Base-by-base conservation (phyloP, 2,329 filamentous ascomycete species). In the Dothistroma septosporum region DNA sequence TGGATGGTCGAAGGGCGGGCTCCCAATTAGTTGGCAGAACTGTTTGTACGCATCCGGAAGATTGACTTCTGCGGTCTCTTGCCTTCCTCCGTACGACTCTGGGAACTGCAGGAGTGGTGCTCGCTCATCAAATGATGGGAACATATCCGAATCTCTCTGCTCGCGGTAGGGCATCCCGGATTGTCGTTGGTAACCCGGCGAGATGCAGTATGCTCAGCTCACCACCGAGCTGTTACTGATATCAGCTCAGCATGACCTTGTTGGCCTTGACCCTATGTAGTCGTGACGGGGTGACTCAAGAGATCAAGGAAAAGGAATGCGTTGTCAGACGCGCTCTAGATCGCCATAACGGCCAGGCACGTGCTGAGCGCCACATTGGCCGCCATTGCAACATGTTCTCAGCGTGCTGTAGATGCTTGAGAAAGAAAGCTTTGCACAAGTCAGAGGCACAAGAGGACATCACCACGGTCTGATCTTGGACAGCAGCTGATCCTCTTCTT, bases 21-120 rank as follows among this genome's bases (percentile, higher is more conserved):
- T 69, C 28, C 75, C 75, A 9, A 75, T 65, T n/a, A 77, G 67
- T 10, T 68, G 61, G 64, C 75, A 76, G 65, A 76, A 77, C 55
- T 77, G 74, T 28, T 67, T 62, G 61, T 77, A 74, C 12, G 63
- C 59, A 60, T 64, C 59, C 19, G 63, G 55, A 4, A 66, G 48
- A n/a, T 50, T 37, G 14, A 53, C 19, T 16, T 52, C 53, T 53
- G 21, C 47, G 16, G n/a, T 44, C n/a, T 53, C 50, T 21, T 60
- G 50, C 19, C 60, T 58, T 2, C 52, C 53, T n/a, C 58, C 58
- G 35, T 57, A 58, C 10, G 59, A 53, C 46, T 64, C 64, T 35
- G 68, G 68, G 55, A 71, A 70, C 56, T 70, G 70, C 10, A 72
- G 66, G 19, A 72, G 63, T 31, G 70, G 65, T 28, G 68, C 59